A percentile compares a stretch with the other conserved stretches of the same genome.
These are phyloP conservation scores for Ajuga chamaepitys DNA, from an alignment of 257 asterid species.

Conservation along the genomic window DNA sequence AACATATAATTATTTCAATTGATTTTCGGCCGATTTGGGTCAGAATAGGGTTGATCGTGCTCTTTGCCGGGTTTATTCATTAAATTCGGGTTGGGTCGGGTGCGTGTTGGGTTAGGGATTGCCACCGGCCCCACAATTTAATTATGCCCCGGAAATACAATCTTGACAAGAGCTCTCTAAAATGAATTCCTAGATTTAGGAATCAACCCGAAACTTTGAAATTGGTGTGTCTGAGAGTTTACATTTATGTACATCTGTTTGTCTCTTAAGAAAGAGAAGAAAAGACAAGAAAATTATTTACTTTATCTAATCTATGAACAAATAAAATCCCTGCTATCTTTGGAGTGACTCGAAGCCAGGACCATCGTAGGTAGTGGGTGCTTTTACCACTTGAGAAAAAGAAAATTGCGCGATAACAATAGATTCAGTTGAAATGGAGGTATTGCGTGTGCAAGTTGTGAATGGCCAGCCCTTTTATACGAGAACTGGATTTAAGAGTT, in stretches of 20 bases:
- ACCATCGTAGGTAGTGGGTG: too few relatives aligned
- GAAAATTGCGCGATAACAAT: not conserved
- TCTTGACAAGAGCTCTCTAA: not conserved
- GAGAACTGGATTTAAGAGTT: not conserved
- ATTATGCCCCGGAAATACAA: not conserved
- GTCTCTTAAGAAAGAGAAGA: not conserved
- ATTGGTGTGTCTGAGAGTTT: not conserved
- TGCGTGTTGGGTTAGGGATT: too few relatives aligned
- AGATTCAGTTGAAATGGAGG: not conserved
- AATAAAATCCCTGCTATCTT: too few relatives aligned
- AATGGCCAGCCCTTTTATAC: not conserved
- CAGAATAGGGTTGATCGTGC: too few relatives aligned
- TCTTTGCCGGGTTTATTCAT: too few relatives aligned
- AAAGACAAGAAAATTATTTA: not conserved
- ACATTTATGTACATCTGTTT: not conserved
- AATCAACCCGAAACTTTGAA: not conserved
- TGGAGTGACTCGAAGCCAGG: too few relatives aligned
- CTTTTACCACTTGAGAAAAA: too few relatives aligned
- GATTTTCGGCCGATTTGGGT: too few relatives aligned
- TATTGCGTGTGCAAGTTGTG: not conserved
- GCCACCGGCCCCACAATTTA: not conserved
- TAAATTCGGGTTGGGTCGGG: too few relatives aligned
- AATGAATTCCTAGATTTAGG: not conserved
- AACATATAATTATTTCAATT: too few relatives aligned
- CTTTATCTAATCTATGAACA: too few relatives aligned